Conservation (phyloP, 176 grass and related monocot species). For the Raddia guianensis region DNA sequence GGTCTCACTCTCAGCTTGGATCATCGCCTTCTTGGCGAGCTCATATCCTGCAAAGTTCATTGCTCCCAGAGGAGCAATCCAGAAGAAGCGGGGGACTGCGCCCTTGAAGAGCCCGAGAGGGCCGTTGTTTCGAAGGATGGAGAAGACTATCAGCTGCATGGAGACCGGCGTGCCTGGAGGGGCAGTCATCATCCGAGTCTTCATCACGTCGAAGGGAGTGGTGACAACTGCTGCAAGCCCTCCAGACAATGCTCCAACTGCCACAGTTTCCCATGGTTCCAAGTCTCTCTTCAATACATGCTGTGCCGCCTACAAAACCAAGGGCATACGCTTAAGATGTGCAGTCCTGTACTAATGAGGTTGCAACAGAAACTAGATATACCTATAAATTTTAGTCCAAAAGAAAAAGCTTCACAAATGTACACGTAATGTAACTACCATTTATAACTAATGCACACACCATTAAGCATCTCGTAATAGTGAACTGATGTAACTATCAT, state of each 20-base stretch:
- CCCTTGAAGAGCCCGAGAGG: conserved; percentile 90
- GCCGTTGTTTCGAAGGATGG: conserved; percentile 80
- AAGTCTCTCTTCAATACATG: conserved; percentile 72
- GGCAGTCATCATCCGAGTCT: conserved; percentile 95
- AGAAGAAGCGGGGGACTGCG: conserved; percentile 85
- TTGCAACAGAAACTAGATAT: not conserved
- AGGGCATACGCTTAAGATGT: not conserved
- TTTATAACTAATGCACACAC: not conserved
- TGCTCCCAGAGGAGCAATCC: conserved; percentile 90
- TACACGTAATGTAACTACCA: not conserved
- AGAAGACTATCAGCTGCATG: conserved; percentile 87
- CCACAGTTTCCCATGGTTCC: conserved; percentile 87
- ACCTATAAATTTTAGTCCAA: not conserved
- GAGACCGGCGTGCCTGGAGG: conserved; percentile 77
- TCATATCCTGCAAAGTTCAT: conserved; percentile 99
- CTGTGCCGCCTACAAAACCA: conserved; percentile 60
- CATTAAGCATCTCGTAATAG: not conserved
- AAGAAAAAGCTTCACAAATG: not conserved
- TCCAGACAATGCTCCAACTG: conserved; percentile 83
- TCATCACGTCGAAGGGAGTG: conserved; percentile 97
- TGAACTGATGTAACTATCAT: not conserved
- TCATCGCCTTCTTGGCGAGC: conserved; percentile 92
- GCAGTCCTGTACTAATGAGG: not conserved
- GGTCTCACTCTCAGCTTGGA: conserved; percentile 45
- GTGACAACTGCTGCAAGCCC: conserved; percentile 87